These are phyloP conservation scores for Xylaria palmicola DNA, from an alignment of 495 filamentous ascomycete genomes.

Conservation along the genomic window DNA sequence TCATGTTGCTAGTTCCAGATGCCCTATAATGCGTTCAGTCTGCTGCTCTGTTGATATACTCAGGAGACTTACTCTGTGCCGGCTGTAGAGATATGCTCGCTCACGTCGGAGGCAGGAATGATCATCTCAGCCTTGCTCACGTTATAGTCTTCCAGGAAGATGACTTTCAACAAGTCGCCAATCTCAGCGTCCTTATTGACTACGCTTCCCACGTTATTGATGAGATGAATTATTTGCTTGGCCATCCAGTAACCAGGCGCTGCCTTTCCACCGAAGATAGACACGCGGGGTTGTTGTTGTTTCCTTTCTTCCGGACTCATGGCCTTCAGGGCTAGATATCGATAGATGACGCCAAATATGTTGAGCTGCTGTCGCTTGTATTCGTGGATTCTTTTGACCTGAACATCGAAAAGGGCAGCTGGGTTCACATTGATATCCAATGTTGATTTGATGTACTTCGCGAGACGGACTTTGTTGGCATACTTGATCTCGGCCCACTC, in stretches of 20 bases:
- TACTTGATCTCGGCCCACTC: constrained; percentile 91
- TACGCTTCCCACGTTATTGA: constrained; percentile 88
- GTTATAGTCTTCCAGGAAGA: constrained; percentile 98
- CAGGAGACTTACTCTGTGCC: constrained; percentile 71
- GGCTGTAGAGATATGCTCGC: constrained; percentile 97
- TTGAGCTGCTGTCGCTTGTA: constrained; percentile 99
- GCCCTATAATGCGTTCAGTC: constrained; percentile 36
- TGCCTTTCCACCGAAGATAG: constrained; percentile 96
- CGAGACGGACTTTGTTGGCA: constrained; percentile 68
- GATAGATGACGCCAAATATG: constrained; percentile 96
- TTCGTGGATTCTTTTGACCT: constrained; percentile 98
- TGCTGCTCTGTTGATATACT: neutral
- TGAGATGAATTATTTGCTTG: constrained; percentile 95
- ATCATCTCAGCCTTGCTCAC: constrained; percentile 99
- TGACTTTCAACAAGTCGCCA: constrained; percentile 91
- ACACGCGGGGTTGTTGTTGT: constrained; percentile 87
- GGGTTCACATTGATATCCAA: constrained; percentile 82
- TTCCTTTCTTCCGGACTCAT: constrained; percentile 82
- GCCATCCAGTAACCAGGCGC: constrained; percentile 99
- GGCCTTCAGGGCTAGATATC: constrained; percentile 84
- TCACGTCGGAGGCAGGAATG: constrained; percentile 89
- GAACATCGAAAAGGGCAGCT: constrained; percentile 86
- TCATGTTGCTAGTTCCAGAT: constrained; percentile 82
- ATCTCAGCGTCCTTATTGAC: constrained; percentile 91
- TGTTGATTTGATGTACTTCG: constrained; percentile 81